These are phyloP conservation scores for Incumbomyces delicatus DNA, from an alignment of 2,329 filamentous ascomycete species.

Conservation along the genomic window DNA sequence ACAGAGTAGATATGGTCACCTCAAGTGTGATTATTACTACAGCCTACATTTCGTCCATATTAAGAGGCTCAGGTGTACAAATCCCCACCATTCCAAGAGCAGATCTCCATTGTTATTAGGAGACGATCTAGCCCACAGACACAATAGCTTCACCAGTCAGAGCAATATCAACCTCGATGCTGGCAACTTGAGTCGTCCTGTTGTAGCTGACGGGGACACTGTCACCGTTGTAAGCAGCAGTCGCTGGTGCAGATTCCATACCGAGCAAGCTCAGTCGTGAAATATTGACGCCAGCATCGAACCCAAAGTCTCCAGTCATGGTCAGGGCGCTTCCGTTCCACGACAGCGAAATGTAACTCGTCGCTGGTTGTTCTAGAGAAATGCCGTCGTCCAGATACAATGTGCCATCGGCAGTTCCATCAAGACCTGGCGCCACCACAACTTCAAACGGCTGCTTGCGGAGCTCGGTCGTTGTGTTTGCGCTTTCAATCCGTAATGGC, in stretches of 20 bases:
- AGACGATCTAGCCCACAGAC: neutral
- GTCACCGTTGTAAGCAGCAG: constrained; percentile 7
- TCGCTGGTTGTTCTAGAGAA: constrained; percentile 48
- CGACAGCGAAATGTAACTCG: constrained; percentile 50
- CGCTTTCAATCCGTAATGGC: constrained; percentile 44
- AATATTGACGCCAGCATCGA: constrained; percentile 26
- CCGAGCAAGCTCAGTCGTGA: constrained; percentile 28
- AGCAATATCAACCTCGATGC: constrained; percentile 20
- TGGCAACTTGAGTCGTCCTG: constrained; percentile 18
- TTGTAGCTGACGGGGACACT: constrained; percentile 12
- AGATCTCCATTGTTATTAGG: neutral
- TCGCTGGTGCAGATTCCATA: constrained; percentile 12
- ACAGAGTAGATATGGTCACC: too few relatives aligned
- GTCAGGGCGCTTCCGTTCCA: constrained; percentile 46
- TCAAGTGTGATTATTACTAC: too few relatives aligned
- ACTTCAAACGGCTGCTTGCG: constrained; percentile 59
- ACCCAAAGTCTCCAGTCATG: constrained; percentile 46
- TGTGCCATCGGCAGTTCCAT: constrained; percentile 55
- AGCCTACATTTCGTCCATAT: too few relatives aligned
- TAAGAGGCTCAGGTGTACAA: too few relatives aligned
- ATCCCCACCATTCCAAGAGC: too few relatives aligned
- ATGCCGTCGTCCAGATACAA: constrained; percentile 74
- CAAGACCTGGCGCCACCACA: constrained; percentile 53
- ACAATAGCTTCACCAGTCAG: constrained; percentile 19
- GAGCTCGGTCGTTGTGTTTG: constrained; percentile 52